Percentiles rank a stretch among this genome's conserved stretches.
These are phyloP conservation scores for Rosa multiflora DNA, from an alignment of 306 rosid genomes.

Conservation along the genomic window DNA sequence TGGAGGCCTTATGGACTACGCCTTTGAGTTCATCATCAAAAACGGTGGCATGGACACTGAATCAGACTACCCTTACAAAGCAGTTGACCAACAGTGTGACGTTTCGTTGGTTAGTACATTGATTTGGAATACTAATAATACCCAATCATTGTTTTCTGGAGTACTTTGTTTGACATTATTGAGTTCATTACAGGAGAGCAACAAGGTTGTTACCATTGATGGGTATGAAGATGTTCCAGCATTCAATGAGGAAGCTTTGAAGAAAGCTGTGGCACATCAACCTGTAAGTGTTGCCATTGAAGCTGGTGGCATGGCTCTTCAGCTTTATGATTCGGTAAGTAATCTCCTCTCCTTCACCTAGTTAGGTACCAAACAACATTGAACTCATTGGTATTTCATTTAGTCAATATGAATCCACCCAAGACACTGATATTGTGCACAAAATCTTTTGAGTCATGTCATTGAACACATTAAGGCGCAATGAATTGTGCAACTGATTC, in stretches of 20 bases:
- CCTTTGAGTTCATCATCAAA: conserved; percentile 70
- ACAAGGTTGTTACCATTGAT: conserved; percentile 72
- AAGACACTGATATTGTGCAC: not conserved
- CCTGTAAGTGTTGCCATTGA: conserved; percentile 65
- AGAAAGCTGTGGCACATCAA: conserved; percentile 60
- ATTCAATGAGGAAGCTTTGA: conserved; percentile 46
- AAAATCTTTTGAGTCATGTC: not conserved
- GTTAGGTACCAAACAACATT: too few relatives aligned
- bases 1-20: conserved; percentile 92
- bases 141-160: not conserved
- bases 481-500: not conserved
- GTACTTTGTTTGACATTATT: not conserved
- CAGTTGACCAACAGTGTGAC: conserved; percentile 54
- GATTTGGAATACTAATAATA: not conserved
- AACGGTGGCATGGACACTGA: conserved; percentile 94
- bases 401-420: not conserved
- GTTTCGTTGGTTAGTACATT: conserved; percentile 38
- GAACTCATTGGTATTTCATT: not conserved
- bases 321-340: conserved; percentile 58
- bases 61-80: conserved; percentile 76
- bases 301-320: conserved; percentile 67
- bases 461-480: not conserved
- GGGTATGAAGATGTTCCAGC: conserved; percentile 84
- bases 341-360: not conserved
- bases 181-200: conserved; percentile 35